Evolutionary conservation across 768 basidiomycete species (phyloP), one percentile per base, ranked within the genome.

Genomic region (Gelatoporia subvermispora): DNA sequence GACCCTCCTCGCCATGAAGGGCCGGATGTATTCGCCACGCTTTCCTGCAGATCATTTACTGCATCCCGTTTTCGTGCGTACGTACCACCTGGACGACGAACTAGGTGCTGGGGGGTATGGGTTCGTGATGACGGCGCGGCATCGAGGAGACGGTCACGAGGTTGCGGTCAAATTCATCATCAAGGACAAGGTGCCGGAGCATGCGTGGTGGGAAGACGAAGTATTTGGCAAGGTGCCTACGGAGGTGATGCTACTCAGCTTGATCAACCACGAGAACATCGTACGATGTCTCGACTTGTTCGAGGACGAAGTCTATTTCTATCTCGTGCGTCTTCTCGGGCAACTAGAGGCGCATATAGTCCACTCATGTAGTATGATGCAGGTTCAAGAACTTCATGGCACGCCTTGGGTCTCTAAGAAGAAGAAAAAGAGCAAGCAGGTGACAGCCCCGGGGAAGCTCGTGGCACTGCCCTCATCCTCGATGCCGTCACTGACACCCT

Each of bases 81-180:
- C 60, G 41, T 91, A 88, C 58, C 62, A 71, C 34, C 78, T 88
- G 20, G 78, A 76, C 34, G 88, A 87, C 55, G 85, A 90, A 62
- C 75, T 97, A 21, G 94, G 94, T 36, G 82, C 84, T 9, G 94
- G 94, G 38, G 93, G 93, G 16, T 97, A 93, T 62, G 93, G 93
- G 2, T 96, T 97, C 63, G 94, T 97, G 22, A 88, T 95, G 78
- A 86, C 87, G 2, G 93, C 91, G 9, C 68, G 73, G 31, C 80
- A 89, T 61, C 80, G 78, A 13, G 57, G 54, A 24, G 73, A 77
- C 40, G 73, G 74, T 0, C 65, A 71, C 49, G 88, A 93, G 62
- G 93, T 93, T 45, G 93, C 93, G 0, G 88, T 96, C 66, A 97
- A 97, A 69, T 96, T 97, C 65, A 93, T 97, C 61, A 80, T 88